phyloP scores from a whole-genome alignment of 1,284 basidiomycete genomes.

The Singerocomus rubriflavus region DNA sequence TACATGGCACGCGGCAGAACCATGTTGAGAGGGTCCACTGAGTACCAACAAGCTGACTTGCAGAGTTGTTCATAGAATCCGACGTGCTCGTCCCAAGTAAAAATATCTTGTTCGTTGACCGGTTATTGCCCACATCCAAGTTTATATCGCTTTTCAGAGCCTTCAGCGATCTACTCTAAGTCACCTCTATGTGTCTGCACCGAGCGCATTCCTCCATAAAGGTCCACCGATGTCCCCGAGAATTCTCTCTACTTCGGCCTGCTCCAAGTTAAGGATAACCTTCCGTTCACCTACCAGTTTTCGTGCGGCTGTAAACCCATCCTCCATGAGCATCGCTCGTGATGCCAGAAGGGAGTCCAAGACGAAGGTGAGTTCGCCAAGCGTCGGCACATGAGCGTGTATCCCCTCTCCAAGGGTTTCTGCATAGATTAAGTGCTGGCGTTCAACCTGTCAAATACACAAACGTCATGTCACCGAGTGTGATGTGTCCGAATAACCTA shows the following conservation, averaged over 20 bases:
- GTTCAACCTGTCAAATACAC: slow-evolving; percentile 47
- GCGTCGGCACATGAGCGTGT: slow-evolving; percentile 50
- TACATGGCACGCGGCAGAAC: no score
- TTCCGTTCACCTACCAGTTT: slow-evolving; percentile 58
- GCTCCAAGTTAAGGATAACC: slow-evolving; percentile 67
- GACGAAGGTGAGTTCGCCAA: slow-evolving; percentile 56
- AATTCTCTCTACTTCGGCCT: slow-evolving; percentile 68
- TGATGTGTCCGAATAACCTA: slow-evolving; percentile 35
- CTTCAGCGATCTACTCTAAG: not conserved
- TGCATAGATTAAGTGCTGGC: slow-evolving; percentile 65
- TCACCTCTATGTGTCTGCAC: slow-evolving; percentile 19
- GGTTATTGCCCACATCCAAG: not conserved
- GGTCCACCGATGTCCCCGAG: slow-evolving; percentile 68
- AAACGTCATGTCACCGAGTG: slow-evolving; percentile 4
- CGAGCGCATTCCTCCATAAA: slow-evolving; percentile 60
- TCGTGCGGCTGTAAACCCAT: slow-evolving; percentile 48
- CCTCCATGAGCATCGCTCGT: slow-evolving; percentile 69
- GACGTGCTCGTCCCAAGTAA: not conserved
- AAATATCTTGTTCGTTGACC: not conserved
- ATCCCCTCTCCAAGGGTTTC: slow-evolving; percentile 53
- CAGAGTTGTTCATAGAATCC: not conserved
- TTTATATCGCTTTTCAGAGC: no score
- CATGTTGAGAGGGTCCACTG: no score
- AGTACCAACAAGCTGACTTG: not conserved
- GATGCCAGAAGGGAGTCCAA: slow-evolving; percentile 69